A percentile compares a stretch with the other conserved stretches of the same genome.
phyloP scores from a whole-genome alignment of 78 protist genomes.

The Capsaspora owczarzaki region DNA sequence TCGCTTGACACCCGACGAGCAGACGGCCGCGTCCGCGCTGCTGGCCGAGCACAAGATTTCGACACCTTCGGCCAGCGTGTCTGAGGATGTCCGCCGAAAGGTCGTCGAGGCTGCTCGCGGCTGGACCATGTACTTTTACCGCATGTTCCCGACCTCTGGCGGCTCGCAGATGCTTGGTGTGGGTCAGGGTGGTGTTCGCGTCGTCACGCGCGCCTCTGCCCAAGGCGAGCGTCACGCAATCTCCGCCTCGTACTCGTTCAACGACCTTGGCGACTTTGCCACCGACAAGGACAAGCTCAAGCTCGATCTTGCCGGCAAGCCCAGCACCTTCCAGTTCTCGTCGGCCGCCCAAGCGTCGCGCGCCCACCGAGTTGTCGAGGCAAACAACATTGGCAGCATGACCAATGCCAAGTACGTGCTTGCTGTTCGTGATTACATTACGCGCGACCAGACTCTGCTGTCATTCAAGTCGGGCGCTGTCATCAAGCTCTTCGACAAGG shows the following conservation, averaged over 20 bases:
- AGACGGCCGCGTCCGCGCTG: background rate
- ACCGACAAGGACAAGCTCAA: background rate
- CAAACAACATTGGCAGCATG: background rate
- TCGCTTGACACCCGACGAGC: background rate
- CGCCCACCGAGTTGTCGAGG: background rate
- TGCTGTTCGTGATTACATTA: background rate
- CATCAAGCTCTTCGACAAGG: background rate
- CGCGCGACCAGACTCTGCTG: slow-evolving; percentile 4
- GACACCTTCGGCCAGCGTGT: background rate
- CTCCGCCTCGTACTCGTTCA: background rate
- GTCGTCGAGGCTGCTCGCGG: background rate
- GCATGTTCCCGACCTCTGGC: background rate
- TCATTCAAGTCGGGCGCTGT: background rate
- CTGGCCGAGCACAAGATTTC: background rate
- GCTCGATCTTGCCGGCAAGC: background rate
- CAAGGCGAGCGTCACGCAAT: background rate
- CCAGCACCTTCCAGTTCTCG: background rate
- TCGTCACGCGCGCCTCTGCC: background rate
- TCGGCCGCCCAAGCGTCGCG: background rate
- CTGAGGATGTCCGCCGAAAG: background rate
- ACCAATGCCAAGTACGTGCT: background rate
- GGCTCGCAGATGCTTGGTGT: background rate
- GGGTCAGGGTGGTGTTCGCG: background rate
- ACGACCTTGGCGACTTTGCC: background rate
- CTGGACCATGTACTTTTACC: background rate